phyloP scores from a whole-genome alignment of 2,329 filamentous ascomycete genomes.

The Blastomyces gilchristii region DNA sequence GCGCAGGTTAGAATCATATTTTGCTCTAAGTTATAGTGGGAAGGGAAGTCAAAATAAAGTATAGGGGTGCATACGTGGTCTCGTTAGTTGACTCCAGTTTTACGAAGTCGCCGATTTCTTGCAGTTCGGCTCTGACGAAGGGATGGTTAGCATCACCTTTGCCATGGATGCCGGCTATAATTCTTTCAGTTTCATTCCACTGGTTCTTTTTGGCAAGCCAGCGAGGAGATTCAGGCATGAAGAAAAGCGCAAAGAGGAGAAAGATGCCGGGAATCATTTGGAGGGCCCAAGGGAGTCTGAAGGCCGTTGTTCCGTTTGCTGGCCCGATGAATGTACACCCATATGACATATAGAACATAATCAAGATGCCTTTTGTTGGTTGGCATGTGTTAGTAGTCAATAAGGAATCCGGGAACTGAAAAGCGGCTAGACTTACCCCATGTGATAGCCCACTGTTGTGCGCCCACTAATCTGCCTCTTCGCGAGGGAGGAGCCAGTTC shows the following conservation, averaged over 20 bases:
- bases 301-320: slow-evolving; percentile 33
- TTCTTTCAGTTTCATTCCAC: slow-evolving; percentile 16
- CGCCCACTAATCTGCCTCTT: slow-evolving; percentile 32
- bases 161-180: slow-evolving; percentile 49
- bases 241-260: slow-evolving; percentile 45
- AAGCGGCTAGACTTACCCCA: slow-evolving; percentile 21
- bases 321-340: slow-evolving; percentile 23
- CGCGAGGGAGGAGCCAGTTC: slow-evolving; percentile 33
- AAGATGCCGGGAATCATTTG: slow-evolving; percentile 51
- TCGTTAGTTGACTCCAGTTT: slow-evolving; percentile 29
- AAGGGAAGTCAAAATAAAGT: slow-evolving; percentile 38
- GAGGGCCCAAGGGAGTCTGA: slow-evolving; percentile 53
- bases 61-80: slow-evolving; percentile 38
- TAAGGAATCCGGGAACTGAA: slow-evolving; percentile 15
- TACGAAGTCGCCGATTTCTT: slow-evolving; percentile 29
- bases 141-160: slow-evolving; percentile 46
- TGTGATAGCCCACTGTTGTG: slow-evolving; percentile 34
- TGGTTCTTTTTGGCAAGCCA: slow-evolving; percentile 36
- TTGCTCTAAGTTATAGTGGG: slow-evolving; percentile 56
- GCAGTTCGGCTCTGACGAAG: slow-evolving; percentile 45
- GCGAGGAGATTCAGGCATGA: slow-evolving; percentile 45
- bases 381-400: slow-evolving; percentile 15
- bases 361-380: slow-evolving; percentile 25
- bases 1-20: slow-evolving; percentile 49
- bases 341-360: slow-evolving; percentile 37